phyloP scores from a whole-genome alignment of 768 basidiomycete species.

The Leccinum subgranulosum region DNA sequence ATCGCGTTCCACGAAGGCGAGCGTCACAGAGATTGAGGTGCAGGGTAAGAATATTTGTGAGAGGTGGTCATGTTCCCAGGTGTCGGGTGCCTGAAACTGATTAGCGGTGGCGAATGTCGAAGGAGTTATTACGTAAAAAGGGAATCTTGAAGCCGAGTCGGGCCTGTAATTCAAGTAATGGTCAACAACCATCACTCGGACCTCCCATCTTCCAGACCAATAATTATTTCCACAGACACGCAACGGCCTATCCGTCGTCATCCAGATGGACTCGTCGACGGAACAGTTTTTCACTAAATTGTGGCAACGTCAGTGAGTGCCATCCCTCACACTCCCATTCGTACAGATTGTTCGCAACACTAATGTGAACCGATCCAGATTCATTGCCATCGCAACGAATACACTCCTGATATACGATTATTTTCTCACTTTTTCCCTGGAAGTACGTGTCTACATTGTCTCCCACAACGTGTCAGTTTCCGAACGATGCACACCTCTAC shows the following conservation, averaged over 20 bases:
- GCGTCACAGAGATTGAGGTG: constrained; percentile 76
- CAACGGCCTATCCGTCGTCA: not conserved
- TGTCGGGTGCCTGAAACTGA: no score
- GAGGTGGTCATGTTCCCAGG: constrained; percentile 31
- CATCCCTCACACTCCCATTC: not conserved
- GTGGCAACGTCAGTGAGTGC: not conserved
- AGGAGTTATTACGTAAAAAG: no score
- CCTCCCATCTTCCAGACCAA: not conserved
- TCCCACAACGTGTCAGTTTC: not conserved
- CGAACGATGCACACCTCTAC: not conserved
- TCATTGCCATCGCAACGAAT: constrained; percentile 1
- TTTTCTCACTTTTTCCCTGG: constrained; percentile 15
- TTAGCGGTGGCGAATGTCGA: constrained; percentile 1
- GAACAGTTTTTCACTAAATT: not conserved
- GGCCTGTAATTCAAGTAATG: no score
- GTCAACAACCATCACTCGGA: no score
- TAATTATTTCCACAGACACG: not conserved
- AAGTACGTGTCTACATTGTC: constrained; percentile 4
- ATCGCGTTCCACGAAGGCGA: constrained; percentile 83
- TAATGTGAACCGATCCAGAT: not conserved
- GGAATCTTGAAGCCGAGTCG: no score
- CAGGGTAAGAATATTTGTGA: constrained; percentile 55
- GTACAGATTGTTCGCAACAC: not conserved
- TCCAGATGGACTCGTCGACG: not conserved
- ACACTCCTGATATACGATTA: constrained; percentile 15